These are phyloP conservation scores for Suaeda aralocaspica DNA, from an alignment of 148 eudicot species.

Conservation along the genomic window DNA sequence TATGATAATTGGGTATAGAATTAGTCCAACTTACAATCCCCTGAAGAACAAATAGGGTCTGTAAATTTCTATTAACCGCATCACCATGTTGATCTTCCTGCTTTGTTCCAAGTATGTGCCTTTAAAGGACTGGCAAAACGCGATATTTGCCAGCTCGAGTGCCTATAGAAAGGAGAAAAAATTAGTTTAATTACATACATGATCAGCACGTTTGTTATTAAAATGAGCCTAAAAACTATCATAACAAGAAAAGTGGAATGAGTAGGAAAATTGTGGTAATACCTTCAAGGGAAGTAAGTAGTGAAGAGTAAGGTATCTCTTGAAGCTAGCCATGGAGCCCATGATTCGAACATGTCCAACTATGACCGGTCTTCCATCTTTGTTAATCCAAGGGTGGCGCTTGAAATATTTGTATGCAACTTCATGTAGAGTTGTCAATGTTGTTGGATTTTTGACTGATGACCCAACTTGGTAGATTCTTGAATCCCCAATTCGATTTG, in stretches of 20 bases:
- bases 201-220: too few species aligned
- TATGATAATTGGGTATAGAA: not conserved
- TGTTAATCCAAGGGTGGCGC: conserved; percentile 52
- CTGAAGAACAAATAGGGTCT: conserved; percentile 66
- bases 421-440: conserved; percentile 31
- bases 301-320: conserved; percentile 46
- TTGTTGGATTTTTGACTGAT: conserved; percentile 45
- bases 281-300: conserved; percentile 74
- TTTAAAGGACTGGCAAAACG: conserved; percentile 51
- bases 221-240: too few species aligned
- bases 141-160: conserved; percentile 40
- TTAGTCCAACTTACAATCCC: conserved; percentile 45
- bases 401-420: conserved; percentile 40
- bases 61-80: conserved; percentile 55
- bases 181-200: too few species aligned
- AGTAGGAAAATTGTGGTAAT: not conserved
- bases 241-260: too few species aligned
- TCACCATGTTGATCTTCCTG: conserved; percentile 47
- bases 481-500: conserved; percentile 19
- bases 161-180: conserved; percentile 24
- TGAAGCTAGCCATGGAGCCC: conserved; percentile 53
- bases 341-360: conserved; percentile 46
- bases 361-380: conserved; percentile 49
- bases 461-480: conserved; percentile 56
- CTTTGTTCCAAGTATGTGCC: conserved; percentile 28